phyloP scores from a whole-genome alignment of 2,329 filamentous ascomycete genomes.

The Penicillium sp. region DNA sequence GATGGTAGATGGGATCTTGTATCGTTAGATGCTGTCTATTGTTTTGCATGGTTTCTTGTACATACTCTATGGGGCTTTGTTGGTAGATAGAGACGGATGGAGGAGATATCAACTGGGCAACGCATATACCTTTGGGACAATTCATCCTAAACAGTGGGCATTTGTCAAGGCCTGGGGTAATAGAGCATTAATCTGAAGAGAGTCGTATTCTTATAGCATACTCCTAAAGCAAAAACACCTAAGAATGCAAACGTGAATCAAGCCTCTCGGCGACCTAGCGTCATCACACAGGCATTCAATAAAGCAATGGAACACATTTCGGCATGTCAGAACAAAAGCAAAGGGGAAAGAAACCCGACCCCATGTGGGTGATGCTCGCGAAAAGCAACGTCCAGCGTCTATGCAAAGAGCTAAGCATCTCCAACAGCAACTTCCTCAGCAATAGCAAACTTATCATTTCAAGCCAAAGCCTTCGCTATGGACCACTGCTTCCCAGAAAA shows the following conservation, averaged over 20 bases:
- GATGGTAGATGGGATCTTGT: conserved; percentile 60
- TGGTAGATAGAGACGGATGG: not conserved
- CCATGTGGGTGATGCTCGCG: conserved; percentile 1
- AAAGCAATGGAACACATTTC: not conserved
- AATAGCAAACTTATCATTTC: conserved; percentile 46
- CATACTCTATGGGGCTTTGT: not conserved
- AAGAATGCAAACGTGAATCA: not conserved
- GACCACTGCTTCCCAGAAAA: conserved; percentile 79
- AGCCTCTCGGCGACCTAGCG: not conserved
- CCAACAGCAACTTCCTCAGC: not conserved
- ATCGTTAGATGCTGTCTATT: conserved; percentile 27
- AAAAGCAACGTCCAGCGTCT: conserved; percentile 14
- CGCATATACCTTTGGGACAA: too few relatives aligned
- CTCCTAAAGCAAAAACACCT: not conserved
- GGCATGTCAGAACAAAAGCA: not conserved
- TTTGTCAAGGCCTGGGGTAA: too few relatives aligned
- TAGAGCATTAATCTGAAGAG: too few relatives aligned
- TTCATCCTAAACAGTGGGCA: too few relatives aligned
- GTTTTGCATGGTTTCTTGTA: not conserved
- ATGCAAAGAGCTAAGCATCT: conserved; percentile 6
- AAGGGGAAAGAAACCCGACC: not conserved
- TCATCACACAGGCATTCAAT: not conserved
- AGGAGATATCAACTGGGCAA: not conserved
- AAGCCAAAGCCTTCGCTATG: conserved; percentile 91
- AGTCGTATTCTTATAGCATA: not conserved